Base-by-base conservation (phyloP, 805 yeast species). In the Suhomyces sp. region DNA sequence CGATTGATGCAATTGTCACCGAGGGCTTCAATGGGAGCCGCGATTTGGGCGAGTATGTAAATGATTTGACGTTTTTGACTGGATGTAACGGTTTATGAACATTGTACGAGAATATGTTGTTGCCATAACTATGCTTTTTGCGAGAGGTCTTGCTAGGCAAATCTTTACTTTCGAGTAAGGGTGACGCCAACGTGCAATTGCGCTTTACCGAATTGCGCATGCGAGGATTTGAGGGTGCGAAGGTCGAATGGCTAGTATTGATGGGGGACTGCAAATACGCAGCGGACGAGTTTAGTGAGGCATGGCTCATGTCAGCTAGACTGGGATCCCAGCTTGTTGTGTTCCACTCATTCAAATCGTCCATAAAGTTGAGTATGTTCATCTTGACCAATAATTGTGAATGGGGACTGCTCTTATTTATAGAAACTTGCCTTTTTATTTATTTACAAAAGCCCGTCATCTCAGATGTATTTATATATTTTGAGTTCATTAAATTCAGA, bases 21-120 rank as follows among this genome's bases (percentile, higher is more conserved):
- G 60, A 49, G 1, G 69, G 69, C 37, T 60, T 63, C 45, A 62
- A 55, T 21, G 67, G 61, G 24, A 63, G 65, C 39, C 58, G 47
- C 53, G 50, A 35, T 22, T 31, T 51, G 15, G 50, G 43, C 39
- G 51, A 35, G 10, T n/a, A 41, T n/a, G 44, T 21, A 8, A 22
- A 22, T 7, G 44, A n/a, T 9, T 41, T 41, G 46, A 31, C 13
- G 21, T 46, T 33, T 22, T 22, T 20, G 17, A 15, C 39, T 27
- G 40, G 46, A 7, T 31, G 33, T 15, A 29, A 10, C 4, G 43
- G 51, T 20, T 33, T 33, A 19, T 48, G 39, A 44, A 44, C 45
- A 22, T 33, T 46, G 43, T 46, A 46, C 6, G 48, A 46, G 21
- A 46, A 46, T 17, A 46, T 46, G 48, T 46, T 39, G 44, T 39